Evolutionary conservation across 2,329 filamentous ascomycete genomes (phyloP).

Genomic region (Colletotrichum sp.): DNA sequence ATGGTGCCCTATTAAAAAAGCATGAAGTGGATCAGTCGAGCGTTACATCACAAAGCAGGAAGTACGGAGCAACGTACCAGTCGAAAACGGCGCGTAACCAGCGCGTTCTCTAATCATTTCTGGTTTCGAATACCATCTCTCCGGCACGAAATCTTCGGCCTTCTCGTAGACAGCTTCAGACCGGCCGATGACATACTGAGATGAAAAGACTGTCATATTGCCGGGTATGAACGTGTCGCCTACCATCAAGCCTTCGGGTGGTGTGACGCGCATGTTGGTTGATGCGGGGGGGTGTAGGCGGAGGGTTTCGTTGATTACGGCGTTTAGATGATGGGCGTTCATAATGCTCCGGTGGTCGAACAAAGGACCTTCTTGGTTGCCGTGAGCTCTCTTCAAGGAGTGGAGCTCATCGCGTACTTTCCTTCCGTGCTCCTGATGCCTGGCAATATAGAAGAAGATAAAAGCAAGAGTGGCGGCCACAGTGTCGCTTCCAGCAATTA

Average conservation of each 20-base stretch:
- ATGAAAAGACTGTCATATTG: neutral
- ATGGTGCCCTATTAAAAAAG: neutral
- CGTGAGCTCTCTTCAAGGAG: neutral
- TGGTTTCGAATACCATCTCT: neutral
- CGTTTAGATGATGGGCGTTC: neutral
- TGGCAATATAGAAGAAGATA: neutral
- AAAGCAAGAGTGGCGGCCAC: neutral
- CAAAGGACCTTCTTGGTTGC: neutral
- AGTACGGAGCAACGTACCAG: neutral
- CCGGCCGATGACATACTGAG: neutral
- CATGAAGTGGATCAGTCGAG: neutral
- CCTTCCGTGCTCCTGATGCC: neutral
- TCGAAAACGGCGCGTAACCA: neutral
- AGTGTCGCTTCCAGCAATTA: neutral
- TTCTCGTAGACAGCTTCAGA: neutral
- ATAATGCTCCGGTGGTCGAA: neutral
- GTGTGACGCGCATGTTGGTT: neutral
- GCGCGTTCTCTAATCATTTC: neutral
- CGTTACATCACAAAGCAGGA: neutral
- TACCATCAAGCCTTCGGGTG: neutral
- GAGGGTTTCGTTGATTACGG: neutral
- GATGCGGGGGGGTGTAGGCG: neutral
- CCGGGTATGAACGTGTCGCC: neutral
- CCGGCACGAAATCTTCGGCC: neutral
- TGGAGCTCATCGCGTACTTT: neutral